These are phyloP conservation scores for Magnusiomyces paraingens DNA, from an alignment of 1,139 yeast species.

Conservation along the genomic window DNA sequence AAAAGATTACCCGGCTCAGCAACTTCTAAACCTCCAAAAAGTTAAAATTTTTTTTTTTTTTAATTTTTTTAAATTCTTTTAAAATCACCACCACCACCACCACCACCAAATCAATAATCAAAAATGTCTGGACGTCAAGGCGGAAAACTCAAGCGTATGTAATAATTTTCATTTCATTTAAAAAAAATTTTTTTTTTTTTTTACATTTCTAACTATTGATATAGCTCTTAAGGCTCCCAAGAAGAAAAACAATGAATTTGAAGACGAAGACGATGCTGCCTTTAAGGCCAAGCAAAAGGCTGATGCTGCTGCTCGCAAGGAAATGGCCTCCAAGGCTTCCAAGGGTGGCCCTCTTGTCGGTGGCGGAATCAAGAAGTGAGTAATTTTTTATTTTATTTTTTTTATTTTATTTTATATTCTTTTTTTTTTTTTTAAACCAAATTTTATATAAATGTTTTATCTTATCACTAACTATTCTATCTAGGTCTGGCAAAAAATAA, in stretches of 20 bases:
- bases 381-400: constrained; percentile 3
- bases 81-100: not conserved
- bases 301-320: constrained; percentile 88
- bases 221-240: constrained; percentile 39
- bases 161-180: not conserved
- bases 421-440: not conserved
- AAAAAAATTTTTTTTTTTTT: not conserved
- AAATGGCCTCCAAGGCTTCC: constrained; percentile 78
- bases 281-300: constrained; percentile 93
- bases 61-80: no score
- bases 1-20: no score
- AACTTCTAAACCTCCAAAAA: not conserved
- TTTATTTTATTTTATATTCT: not conserved
- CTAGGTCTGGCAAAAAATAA: constrained; percentile 27
- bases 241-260: constrained; percentile 62
- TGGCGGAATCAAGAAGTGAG: constrained; percentile 87
- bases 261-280: constrained; percentile 83
- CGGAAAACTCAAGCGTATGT: constrained; percentile 42
- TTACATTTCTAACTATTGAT: constrained; percentile 11
- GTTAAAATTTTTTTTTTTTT: not conserved
- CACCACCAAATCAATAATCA: not conserved
- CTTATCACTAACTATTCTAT: not conserved
- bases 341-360: constrained; percentile 88
- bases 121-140: constrained; percentile 46
- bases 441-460: not conserved